These are phyloP conservation scores for Cutaneotrichosporon sp. DNA, from an alignment of 1,284 basidiomycete species.

Conservation along the genomic window DNA sequence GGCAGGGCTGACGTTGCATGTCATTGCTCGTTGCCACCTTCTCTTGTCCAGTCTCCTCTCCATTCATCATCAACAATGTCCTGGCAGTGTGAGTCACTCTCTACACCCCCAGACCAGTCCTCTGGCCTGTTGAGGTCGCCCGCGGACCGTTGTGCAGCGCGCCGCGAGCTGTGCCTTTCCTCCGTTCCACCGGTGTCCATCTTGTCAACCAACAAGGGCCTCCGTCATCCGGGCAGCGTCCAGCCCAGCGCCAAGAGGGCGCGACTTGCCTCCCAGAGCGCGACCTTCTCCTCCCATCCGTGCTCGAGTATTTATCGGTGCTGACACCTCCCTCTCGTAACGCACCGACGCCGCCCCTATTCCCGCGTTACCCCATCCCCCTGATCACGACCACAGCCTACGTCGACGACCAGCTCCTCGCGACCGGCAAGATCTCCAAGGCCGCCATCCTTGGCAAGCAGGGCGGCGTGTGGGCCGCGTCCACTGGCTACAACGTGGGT, in stretches of 20 bases:
- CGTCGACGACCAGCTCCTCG: conserved; percentile 83
- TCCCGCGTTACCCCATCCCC: background rate
- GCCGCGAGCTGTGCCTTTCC: too few relatives aligned
- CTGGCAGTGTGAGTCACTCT: conserved; percentile 26
- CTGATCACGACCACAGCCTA: conserved; percentile 62
- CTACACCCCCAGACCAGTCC: background rate
- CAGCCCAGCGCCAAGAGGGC: too few relatives aligned
- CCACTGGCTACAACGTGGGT: conserved; percentile 72
- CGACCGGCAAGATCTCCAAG: conserved; percentile 69
- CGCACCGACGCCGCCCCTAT: too few relatives aligned
- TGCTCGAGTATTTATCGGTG: too few relatives aligned
- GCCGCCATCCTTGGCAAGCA: conserved; percentile 84
- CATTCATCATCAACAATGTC: conserved; percentile 17
- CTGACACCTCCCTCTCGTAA: too few relatives aligned
- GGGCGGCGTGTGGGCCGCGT: conserved; percentile 86
- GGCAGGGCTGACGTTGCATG: conserved; percentile 5
- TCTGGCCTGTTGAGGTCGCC: too few relatives aligned
- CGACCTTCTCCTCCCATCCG: too few relatives aligned
- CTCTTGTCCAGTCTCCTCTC: background rate
- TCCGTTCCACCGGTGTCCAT: too few relatives aligned
- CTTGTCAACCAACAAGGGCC: too few relatives aligned
- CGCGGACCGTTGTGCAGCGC: too few relatives aligned
- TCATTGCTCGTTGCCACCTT: background rate
- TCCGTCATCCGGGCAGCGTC: too few relatives aligned
- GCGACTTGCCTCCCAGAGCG: too few relatives aligned